These are phyloP conservation scores for Aspergillus haitiensis DNA, from an alignment of 495 filamentous ascomycete species.

Conservation along the genomic window DNA sequence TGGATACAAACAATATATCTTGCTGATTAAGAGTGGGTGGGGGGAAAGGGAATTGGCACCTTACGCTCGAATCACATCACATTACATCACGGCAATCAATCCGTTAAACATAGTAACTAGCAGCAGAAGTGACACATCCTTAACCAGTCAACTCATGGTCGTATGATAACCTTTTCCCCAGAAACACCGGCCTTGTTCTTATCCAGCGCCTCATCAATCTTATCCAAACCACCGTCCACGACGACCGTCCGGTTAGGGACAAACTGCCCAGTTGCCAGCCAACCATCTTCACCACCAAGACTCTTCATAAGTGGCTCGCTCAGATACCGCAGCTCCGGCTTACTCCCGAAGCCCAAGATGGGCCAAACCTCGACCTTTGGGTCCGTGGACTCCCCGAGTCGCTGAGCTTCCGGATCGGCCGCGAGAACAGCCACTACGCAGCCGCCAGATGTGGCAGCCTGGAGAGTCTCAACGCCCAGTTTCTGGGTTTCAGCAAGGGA, in stretches of 20 bases:
- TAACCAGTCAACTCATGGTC: neutral
- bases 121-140: too few relatives aligned
- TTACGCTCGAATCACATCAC: too few relatives aligned
- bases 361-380: slow-evolving; percentile 18
- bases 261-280: slow-evolving; percentile 20
- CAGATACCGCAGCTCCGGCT: slow-evolving; percentile 21
- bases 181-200: slow-evolving; percentile 27
- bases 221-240: slow-evolving; percentile 20
- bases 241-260: slow-evolving; percentile 24
- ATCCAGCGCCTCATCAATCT: slow-evolving; percentile 24
- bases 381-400: slow-evolving; percentile 16
- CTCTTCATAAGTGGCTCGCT: slow-evolving; percentile 23
- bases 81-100: too few relatives aligned
- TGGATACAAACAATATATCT: too few relatives aligned
- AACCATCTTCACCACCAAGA: slow-evolving; percentile 25
- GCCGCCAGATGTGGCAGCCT: neutral
- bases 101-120: too few relatives aligned
- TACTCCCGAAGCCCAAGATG: slow-evolving; percentile 24
- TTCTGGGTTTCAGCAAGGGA: slow-evolving; percentile 19
- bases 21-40: too few relatives aligned
- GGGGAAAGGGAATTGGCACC: too few relatives aligned
- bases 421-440: slow-evolving; percentile 19
- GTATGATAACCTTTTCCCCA: slow-evolving; percentile 26
- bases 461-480: slow-evolving; percentile 21
- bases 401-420: slow-evolving; percentile 16